Base-by-base conservation (phyloP, 495 filamentous ascomycete genomes). In the Cairneyella variabilis region DNA sequence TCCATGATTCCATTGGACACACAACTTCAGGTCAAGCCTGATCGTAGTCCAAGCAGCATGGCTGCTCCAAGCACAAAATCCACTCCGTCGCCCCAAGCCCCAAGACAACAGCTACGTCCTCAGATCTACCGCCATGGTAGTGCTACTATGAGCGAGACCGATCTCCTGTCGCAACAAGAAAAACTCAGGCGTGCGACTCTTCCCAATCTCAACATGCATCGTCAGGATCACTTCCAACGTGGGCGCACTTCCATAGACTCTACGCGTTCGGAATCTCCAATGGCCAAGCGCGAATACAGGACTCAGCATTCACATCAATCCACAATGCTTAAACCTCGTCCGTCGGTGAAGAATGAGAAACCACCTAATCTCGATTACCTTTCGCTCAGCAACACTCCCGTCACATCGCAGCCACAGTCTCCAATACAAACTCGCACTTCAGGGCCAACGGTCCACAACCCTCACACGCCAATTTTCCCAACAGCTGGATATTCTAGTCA, bases 281-380 rank as follows among this genome's bases (percentile, higher is more conserved):
- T 53, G 16, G 37, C 48, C 11, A 54, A 53, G 21, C 53, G 54
- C 2, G 58, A 58, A 38, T 55, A 48, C 36, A 49, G 58, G 20
- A 16, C 26, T 14, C 48, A 54, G 14, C 36, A 32, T 20, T 49
- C 58, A 26, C 54, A 48, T 23, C 17, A 48, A 14, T 57, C 49
- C 18, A 37, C 57, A 23, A 53, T 60, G 27, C 21, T 57, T 28
- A 63, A 58, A 30, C 46, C 55, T 17, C 57, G 53, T 4, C 28
- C 51, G 9, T n/a, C n/a, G n/a, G 12, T 47, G 14, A 54, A 51
- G 18, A 51, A 12, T 28, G 42, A 54, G 11, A 61, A 63, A 12
- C 54, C 60, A 25, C 71, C 75, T 6, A 81, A 79, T 60, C 68
- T 79, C 37, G 78, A 81, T 64, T 79, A 78, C 54, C 71, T 79